phyloP scores from a whole-genome alignment of 192 early-diverging fungal species.

The Gorgonomyces haynaldii region DNA sequence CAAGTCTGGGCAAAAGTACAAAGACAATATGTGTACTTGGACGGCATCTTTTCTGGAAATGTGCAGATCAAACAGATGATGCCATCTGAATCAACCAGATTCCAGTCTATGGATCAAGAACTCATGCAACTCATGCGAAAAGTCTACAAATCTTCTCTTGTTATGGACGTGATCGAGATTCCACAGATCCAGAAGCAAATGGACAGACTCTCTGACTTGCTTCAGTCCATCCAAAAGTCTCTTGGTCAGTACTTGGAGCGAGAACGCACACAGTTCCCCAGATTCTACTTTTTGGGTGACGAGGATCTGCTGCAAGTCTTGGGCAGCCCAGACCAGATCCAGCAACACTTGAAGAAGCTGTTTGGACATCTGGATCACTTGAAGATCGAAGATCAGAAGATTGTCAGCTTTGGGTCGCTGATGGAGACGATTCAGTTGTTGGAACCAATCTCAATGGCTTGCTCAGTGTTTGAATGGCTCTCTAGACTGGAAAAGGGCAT shows the following conservation, averaged over 20 bases:
- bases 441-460: constrained; percentile 40
- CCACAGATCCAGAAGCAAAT: constrained; percentile 90
- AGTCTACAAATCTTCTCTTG: constrained; percentile 96
- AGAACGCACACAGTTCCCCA: constrained; percentile 91
- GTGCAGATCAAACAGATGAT: constrained; percentile 96
- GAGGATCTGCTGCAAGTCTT: constrained; percentile 99
- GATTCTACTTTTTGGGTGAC: constrained; percentile 99
- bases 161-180: constrained; percentile 87
- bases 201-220: constrained; percentile 83
- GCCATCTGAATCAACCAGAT: constrained; percentile 90
- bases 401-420: constrained; percentile 80
- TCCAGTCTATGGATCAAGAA: constrained; percentile 95
- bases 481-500: constrained; percentile 88
- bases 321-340: constrained; percentile 96
- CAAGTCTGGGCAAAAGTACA: constrained; percentile 99
- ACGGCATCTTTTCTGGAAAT: constrained; percentile 94
- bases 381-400: constrained; percentile 16
- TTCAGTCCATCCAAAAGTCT: constrained; percentile 95
- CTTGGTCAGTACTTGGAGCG: constrained; percentile 97
- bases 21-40: constrained; percentile 99
- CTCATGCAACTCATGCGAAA: constrained; percentile 98
- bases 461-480: constrained; percentile 95
- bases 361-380: constrained; percentile 80
- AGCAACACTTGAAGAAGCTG: constrained; percentile 99
- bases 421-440: constrained; percentile 81